phyloP scores from a whole-genome alignment of 306 rosid species.

The Dalbergia cochinchinensis region DNA sequence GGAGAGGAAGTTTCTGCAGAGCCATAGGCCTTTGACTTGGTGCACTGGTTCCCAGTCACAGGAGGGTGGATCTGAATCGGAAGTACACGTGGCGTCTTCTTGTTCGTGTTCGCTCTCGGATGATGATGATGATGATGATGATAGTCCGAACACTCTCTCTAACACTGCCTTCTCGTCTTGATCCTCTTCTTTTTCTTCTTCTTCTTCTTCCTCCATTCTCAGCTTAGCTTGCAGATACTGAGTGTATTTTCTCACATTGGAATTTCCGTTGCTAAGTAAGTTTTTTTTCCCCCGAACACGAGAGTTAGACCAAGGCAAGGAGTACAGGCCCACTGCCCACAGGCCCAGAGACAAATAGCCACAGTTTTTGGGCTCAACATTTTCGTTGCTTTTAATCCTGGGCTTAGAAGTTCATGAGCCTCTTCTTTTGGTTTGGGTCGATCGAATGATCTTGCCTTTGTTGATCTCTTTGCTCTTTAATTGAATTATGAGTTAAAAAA shows the following conservation, averaged over 20 bases:
- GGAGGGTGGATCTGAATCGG: neutral
- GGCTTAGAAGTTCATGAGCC: too few species aligned
- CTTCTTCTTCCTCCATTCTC: neutral
- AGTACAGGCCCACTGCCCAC: too few species aligned
- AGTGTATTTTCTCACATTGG: neutral
- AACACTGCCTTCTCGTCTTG: slow-evolving; percentile 49
- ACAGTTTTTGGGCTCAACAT: too few species aligned
- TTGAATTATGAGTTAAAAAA: too few species aligned
- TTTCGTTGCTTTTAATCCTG: too few species aligned
- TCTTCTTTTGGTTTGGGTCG: too few species aligned
- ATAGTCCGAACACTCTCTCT: slow-evolving; percentile 69
- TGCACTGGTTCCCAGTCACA: slow-evolving; percentile 50
- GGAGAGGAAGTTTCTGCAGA: slow-evolving; percentile 66
- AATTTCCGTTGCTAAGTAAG: neutral
- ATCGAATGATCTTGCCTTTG: too few species aligned
- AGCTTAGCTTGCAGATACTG: neutral
- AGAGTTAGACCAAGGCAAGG: too few species aligned
- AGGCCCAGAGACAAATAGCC: too few species aligned
- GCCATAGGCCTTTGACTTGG: slow-evolving; percentile 72
- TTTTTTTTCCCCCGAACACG: too few species aligned
- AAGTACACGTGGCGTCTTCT: too few species aligned
- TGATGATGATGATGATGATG: slow-evolving; percentile 4
- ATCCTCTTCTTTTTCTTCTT: slow-evolving; percentile 19
- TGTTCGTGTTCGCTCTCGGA: neutral
- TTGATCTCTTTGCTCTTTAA: too few species aligned